Percentiles rank a stretch among this genome's conserved stretches.
These are phyloP conservation scores for Xylariaceae sp. DNA, from an alignment of 2,329 filamentous ascomycete species.

Conservation along the genomic window DNA sequence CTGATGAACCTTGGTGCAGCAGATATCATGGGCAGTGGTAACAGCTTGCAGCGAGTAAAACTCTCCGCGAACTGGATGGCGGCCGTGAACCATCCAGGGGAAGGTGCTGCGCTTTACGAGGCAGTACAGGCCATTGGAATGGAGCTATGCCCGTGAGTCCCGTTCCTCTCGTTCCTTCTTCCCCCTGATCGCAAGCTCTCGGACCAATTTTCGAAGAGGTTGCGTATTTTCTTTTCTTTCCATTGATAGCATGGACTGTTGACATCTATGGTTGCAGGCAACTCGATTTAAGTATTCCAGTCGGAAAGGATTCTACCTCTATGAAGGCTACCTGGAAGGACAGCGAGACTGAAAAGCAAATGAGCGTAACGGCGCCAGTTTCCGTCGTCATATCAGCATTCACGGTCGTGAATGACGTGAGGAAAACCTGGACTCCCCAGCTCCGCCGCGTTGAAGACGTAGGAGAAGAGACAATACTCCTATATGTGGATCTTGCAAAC, in stretches of 20 bases:
- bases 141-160: constrained; percentile 74
- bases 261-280: neutral
- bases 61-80: constrained; percentile 99
- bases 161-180: no score
- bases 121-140: constrained; percentile 89
- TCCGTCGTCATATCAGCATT: constrained; percentile 90
- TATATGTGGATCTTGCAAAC: constrained; percentile 84
- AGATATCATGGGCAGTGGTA: constrained; percentile 51
- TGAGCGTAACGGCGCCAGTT: constrained; percentile 86
- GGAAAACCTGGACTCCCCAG: constrained; percentile 89
- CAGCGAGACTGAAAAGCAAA: constrained; percentile 53
- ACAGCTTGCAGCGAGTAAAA: constrained; percentile 71
- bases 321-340: constrained; percentile 98
- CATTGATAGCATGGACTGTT: no score
- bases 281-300: constrained; percentile 87
- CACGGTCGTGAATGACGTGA: constrained; percentile 71
- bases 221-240: no score
- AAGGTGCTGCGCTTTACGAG: constrained; percentile 87
- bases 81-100: constrained; percentile 85
- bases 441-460: constrained; percentile 77
- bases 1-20: constrained; percentile 84
- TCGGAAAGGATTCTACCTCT: constrained; percentile 96
- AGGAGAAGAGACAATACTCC: constrained; percentile 76
- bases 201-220: no score
- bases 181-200: no score